These are phyloP conservation scores for Fonsecaea monophora DNA, from an alignment of 2,329 filamentous ascomycete species.

Conservation along the genomic window DNA sequence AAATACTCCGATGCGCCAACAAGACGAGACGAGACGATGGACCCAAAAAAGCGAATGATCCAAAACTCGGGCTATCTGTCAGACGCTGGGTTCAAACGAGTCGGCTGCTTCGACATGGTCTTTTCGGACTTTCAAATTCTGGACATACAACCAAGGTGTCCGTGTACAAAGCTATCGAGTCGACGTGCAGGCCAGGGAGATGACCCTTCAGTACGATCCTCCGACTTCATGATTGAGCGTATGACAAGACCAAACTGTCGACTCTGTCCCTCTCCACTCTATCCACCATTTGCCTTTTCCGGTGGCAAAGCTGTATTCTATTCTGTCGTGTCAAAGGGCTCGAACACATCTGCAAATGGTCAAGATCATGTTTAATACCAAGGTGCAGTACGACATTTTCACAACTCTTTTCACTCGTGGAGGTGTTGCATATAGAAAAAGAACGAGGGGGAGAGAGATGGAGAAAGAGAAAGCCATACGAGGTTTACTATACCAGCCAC, in stretches of 20 bases:
- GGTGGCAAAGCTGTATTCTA: background rate
- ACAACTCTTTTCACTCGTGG: background rate
- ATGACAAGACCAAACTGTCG: background rate
- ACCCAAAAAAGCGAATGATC: background rate
- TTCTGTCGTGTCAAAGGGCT: background rate
- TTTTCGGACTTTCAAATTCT: background rate
- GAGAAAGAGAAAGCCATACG: too few relatives aligned
- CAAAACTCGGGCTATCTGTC: background rate
- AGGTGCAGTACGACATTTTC: background rate
- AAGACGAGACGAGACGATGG: background rate
- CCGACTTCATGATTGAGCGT: background rate
- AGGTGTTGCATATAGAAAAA: background rate
- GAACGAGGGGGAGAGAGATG: too few relatives aligned
- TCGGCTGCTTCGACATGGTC: background rate
- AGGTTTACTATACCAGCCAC: background rate
- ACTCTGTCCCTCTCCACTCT: background rate
- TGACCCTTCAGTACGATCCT: background rate
- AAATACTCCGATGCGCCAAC: background rate
- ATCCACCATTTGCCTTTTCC: background rate
- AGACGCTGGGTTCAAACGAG: background rate
- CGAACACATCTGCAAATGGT: background rate
- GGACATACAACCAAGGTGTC: background rate
- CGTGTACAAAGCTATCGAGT: background rate
- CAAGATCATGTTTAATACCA: background rate
- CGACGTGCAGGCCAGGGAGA: background rate